These are phyloP conservation scores for Erodium chrysanthum DNA, from an alignment of 441 rosid genomes.

Conservation along the genomic window DNA sequence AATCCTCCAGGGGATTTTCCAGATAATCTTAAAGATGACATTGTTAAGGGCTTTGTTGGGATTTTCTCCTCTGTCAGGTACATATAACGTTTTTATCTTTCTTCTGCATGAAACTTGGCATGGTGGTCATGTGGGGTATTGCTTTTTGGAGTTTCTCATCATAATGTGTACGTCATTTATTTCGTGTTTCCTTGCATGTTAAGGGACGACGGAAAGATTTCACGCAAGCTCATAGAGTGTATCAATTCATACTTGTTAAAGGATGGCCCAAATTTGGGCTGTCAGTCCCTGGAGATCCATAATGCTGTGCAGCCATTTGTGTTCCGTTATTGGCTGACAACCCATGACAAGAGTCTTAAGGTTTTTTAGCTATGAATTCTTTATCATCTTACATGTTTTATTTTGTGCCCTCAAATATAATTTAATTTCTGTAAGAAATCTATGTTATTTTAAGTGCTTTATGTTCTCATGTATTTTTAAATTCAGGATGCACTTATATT, in stretches of 20 bases:
- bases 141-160: slow-evolving; percentile 13
- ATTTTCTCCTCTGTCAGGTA: slow-evolving; percentile 73
- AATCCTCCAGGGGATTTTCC: slow-evolving; percentile 88
- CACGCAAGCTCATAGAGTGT: slow-evolving; percentile 90
- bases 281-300: slow-evolving; percentile 57
- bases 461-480: slow-evolving; percentile 18
- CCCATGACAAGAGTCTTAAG: slow-evolving; percentile 75
- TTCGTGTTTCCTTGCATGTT: slow-evolving; percentile 21
- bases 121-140: slow-evolving; percentile 8
- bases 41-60: slow-evolving; percentile 52
- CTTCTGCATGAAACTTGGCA: slow-evolving; percentile 5
- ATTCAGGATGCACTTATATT: slow-evolving; percentile 59
- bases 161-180: slow-evolving; percentile 12
- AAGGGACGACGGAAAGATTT: slow-evolving; percentile 87
- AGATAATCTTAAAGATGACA: slow-evolving; percentile 52
- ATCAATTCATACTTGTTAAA: slow-evolving; percentile 62
- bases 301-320: slow-evolving; percentile 51
- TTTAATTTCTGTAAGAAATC: background rate
- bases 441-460: background rate
- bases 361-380: slow-evolving; percentile 26
- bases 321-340: slow-evolving; percentile 59
- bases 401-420: slow-evolving; percentile 8
- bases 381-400: slow-evolving; percentile 10
- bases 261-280: slow-evolving; percentile 83
- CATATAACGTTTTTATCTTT: slow-evolving; percentile 4